Base-by-base conservation (phyloP, 2,329 filamentous ascomycete species). In the Aureobasidium subglaciale region DNA sequence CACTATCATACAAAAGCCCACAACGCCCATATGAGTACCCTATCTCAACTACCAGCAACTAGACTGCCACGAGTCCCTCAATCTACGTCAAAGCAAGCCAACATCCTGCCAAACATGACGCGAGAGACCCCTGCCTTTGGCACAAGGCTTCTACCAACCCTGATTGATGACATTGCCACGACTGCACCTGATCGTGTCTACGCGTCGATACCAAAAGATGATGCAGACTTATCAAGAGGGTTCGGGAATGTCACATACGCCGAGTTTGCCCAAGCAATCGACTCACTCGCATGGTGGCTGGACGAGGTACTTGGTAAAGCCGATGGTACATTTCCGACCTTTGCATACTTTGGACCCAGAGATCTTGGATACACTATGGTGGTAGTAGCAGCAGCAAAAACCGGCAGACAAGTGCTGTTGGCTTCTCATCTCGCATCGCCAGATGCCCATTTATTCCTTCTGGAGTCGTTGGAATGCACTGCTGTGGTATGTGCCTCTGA, bases 351-450 rank as follows among this genome's bases (percentile, higher is more conserved):
- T 22, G 56, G 56, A 7, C 41, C 49, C 5, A 18, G 56, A 16
- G 56, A 58, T 29, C 42, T 58, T 2, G 48, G 56, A 15, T 58
- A 58, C 13, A 16, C 32, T 10, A 7, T 42, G 13, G 35, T 58
- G 5, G 32, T 58, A 0, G 32, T 55, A 5, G 56, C 56, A 30
- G 56, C 56, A 20, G 56, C 56, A 11, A 58, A 58, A 30, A 32
- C 41, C 8, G 55, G 55, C 18, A 53, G 48, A 13, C 45, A 53
- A n/a, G 46, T 53, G 1, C 15, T 57, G 9, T 9, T 57, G n/a
- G 37, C 48, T n/a, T 57, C 55, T 13, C 55, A 52, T 3, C 40
- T 57, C n/a, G 46, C 55, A n/a, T 45, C 55, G 13, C n/a, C 25
- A 2, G 55, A 53, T 20, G 55, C 46, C 6, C 46, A 57, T 7